Evolutionary conservation across 2,329 filamentous ascomycete species (phyloP).

Genomic region (Ceratocystis variospora): DNA sequence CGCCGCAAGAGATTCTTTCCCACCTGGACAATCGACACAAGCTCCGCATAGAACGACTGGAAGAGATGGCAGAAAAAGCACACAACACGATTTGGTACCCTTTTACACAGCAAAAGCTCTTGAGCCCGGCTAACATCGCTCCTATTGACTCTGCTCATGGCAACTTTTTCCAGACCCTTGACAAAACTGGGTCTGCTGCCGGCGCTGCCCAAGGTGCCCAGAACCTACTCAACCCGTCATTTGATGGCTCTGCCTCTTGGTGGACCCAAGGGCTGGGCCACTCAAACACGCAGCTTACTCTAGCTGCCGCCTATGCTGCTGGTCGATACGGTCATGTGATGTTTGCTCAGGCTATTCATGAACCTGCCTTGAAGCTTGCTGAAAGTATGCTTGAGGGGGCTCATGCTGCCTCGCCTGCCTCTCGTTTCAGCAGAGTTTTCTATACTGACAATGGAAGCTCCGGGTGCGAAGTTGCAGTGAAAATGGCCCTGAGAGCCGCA

Average conservation of each 20-base stretch:
- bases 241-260: conserved; percentile 79
- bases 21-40: conserved; percentile 41
- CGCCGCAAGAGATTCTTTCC: conserved; percentile 34
- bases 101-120: conserved; percentile 63
- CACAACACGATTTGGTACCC: conserved; percentile 66
- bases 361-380: conserved; percentile 58
- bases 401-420: conserved; percentile 35
- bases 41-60: conserved; percentile 43
- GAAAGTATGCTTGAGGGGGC: conserved; percentile 47
- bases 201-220: conserved; percentile 19
- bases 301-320: conserved; percentile 67
- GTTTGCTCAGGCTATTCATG: conserved; percentile 69
- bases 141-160: conserved; percentile 69
- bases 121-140: conserved; percentile 49
- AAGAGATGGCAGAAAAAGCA: conserved; percentile 48
- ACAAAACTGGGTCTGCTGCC: not conserved
- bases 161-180: conserved; percentile 57
- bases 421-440: conserved; percentile 55
- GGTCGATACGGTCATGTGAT: conserved; percentile 80
- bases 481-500: conserved; percentile 66
- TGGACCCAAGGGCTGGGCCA: conserved; percentile 85
- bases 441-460: conserved; percentile 78
- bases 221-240: conserved; percentile 46
- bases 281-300: conserved; percentile 54
- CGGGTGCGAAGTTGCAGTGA: conserved; percentile 68